Evolutionary conservation across 2,329 filamentous ascomycete genomes (phyloP), one percentile per base, ranked within the genome.

Genomic region (Fulvia fulva): DNA sequence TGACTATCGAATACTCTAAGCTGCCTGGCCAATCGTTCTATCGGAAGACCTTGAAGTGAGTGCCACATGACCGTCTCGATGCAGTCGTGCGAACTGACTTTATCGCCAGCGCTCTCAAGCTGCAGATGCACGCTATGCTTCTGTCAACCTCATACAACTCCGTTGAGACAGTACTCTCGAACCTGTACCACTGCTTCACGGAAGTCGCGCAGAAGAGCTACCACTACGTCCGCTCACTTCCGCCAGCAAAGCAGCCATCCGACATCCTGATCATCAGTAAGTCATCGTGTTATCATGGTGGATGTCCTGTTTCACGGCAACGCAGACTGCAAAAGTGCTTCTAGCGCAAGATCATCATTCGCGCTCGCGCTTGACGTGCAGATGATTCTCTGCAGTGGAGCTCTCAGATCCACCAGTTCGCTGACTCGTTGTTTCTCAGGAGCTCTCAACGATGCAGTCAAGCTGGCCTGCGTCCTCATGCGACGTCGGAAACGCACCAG

Each of bases 71-170:
- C 6, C 1, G 11, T 53, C 37, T 12, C 30, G 12, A 30, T n/a
- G n/a, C 43, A 12, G 16, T 46, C 19, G 9, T 52, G 19, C 22
- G 32, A 32, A 25, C 61, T 66, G 60, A 67, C 60, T 55, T 26
- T 23, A 19, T 23, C 14, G 12, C 26, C 60, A 79, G 77, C 68
- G 77, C 85, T 3, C 91, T 97, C 78, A 92, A 91, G 72, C 85
- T 94, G 53, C 90, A 96, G 71, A 87, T 91, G 53, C 89, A 94
- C 67, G 79, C 85, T 51, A 92, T 95, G 86, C 89, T 91, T 71
- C 87, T 90, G 67, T 91, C 95, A 72, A 89, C 89, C 4, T 75
- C 80, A 3, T 87, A 93, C 77, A 97, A 97, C 75, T 83, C 85
- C 3, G 71, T 82, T 7, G 65, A 71, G 3, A 89, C 86, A 0